Base-by-base conservation (phyloP, 208 protist species). In the Trichomonas tenax region DNA sequence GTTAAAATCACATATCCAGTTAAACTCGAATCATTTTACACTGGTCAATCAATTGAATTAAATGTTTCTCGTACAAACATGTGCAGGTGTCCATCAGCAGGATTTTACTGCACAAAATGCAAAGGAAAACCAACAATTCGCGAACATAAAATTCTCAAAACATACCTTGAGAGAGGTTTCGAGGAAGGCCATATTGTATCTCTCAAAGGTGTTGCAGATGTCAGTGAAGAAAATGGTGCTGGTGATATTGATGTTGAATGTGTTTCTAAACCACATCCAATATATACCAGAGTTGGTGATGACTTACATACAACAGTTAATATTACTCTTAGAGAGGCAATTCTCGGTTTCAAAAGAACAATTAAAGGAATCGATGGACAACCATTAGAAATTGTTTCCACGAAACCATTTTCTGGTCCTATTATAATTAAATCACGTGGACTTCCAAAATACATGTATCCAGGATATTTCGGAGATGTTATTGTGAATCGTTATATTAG, bases 201-300 rank as follows among this genome's bases (percentile, higher is more conserved):
- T 2, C 46, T 93, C 17, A 93, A 93, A 15, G 44, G 44, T 15
- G 86, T 44, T 31, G 86, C 40, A 17, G 86, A 93, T 51, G 44
- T 44, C 38, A 93, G 40, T 26, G 86, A 93, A 51, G 17, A 26
- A 26, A 93, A 93, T 93, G 86, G 40, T 14, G 40, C 86, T 48
- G 44, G 86, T 15, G 86, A 93, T 93, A 93, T 93, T 15, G 86
- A 93, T 34, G 86, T 93, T 38, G 86, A 93, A 93, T 48, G 41
- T 38, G 44, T 93, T 51, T 48, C 40, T 21, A 48, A 51, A 93
- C 86, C 86, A 38, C 86, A 93, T 58, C 86, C 86, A 51, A 10
- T 93, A 9, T 93, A 48, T 26, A 51, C 11, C 14, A 4, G 86
- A 34, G 6, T 49, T 34, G 86, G 86, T 17, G 15, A 41, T 51